These are phyloP conservation scores for Galerina sulciceps DNA, from an alignment of 768 basidiomycete species.

Conservation along the genomic window DNA sequence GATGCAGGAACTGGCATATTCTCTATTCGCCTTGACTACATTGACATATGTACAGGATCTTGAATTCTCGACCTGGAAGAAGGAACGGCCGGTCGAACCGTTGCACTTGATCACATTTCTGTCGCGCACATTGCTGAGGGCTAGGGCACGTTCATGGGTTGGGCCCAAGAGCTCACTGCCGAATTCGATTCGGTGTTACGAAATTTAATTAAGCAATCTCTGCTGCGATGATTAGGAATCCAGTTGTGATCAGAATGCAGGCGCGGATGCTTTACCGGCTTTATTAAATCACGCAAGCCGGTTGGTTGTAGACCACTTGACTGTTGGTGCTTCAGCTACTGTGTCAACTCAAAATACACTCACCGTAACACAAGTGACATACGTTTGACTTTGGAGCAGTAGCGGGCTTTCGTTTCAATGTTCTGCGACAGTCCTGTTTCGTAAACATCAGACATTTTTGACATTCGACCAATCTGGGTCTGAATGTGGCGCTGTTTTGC, in stretches of 20 bases:
- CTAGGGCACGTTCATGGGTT: neutral
- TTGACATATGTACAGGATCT: neutral
- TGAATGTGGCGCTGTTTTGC: constrained; percentile 19
- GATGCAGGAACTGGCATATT: neutral
- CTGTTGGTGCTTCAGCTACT: neutral
- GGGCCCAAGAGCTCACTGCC: neutral
- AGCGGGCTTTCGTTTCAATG: constrained; percentile 3
- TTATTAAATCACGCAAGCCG: constrained; percentile 5
- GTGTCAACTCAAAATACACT: neutral
- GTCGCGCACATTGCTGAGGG: neutral
- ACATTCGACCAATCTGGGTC: constrained; percentile 5
- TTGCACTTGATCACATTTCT: neutral
- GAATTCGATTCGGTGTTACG: constrained; percentile 1
- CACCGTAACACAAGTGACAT: neutral
- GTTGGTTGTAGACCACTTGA: constrained; percentile 17
- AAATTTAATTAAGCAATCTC: constrained; percentile 13
- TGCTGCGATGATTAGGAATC: neutral
- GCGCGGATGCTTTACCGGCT: constrained; percentile 14
- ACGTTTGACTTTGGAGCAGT: constrained; percentile 4
- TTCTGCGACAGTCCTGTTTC: neutral
- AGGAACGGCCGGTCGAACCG: neutral
- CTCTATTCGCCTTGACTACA: constrained; percentile 7
- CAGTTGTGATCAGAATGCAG: constrained; percentile 4
- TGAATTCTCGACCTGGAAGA: neutral
- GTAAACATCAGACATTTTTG: constrained; percentile 4